phyloP scores from a whole-genome alignment of 257 asterid species.

The Rauvolfia tetraphylla region DNA sequence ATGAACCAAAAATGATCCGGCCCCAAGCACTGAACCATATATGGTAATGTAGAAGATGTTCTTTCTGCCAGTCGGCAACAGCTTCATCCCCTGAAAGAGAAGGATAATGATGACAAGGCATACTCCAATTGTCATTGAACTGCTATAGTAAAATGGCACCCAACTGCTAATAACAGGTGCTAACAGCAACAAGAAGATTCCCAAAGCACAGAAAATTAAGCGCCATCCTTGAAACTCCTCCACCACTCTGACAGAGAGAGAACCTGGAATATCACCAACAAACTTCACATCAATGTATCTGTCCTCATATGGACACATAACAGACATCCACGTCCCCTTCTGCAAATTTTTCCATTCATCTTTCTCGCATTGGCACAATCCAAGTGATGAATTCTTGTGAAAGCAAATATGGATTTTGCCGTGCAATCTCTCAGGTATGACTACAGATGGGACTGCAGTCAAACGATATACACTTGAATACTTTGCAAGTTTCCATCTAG shows the following conservation, averaged over 20 bases:
- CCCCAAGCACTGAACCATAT: slow-evolving; percentile 91
- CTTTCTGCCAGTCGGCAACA: slow-evolving; percentile 83
- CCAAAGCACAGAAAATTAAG: slow-evolving; percentile 55
- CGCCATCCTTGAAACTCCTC: slow-evolving; percentile 82
- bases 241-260: slow-evolving; percentile 47
- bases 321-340: slow-evolving; percentile 54
- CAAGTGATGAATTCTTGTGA: slow-evolving; percentile 76
- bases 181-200: slow-evolving; percentile 55
- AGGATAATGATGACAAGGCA: slow-evolving; percentile 73
- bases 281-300: slow-evolving; percentile 73
- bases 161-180: slow-evolving; percentile 87
- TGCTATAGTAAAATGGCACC: slow-evolving; percentile 94
- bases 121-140: slow-evolving; percentile 84
- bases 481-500: slow-evolving; percentile 65
- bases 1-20: slow-evolving; percentile 74
- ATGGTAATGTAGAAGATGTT: slow-evolving; percentile 70
- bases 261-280: slow-evolving; percentile 58
- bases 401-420: slow-evolving; percentile 65
- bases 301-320: slow-evolving; percentile 64
- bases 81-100: slow-evolving; percentile 95
- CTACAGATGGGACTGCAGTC: slow-evolving; percentile 59
- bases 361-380: slow-evolving; percentile 57
- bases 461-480: slow-evolving; percentile 64
- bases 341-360: slow-evolving; percentile 66
- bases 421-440: slow-evolving; percentile 53